These are phyloP conservation scores for Colletotrichum eleusines DNA, from an alignment of 2,329 filamentous ascomycete species.

Conservation along the genomic window DNA sequence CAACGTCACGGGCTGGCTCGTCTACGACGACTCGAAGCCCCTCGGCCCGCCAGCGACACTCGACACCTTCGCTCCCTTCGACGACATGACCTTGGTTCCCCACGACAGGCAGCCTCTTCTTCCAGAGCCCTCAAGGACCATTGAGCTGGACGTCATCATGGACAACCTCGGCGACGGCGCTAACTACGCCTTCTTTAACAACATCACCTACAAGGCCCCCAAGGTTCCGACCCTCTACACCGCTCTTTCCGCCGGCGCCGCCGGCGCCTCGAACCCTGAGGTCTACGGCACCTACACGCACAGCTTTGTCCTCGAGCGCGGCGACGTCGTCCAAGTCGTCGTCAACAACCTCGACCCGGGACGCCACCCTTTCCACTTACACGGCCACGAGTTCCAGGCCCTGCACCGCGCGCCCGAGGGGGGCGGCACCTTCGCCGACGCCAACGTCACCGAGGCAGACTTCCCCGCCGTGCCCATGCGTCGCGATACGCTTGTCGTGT, in stretches of 20 bases:
- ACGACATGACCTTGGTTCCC: constrained; percentile 80
- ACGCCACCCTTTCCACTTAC: constrained; percentile 82
- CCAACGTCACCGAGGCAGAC: constrained; percentile 57
- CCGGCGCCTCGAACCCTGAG: constrained; percentile 68
- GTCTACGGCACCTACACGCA: constrained; percentile 77
- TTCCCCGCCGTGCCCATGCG: constrained; percentile 71
- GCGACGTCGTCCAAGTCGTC: constrained; percentile 77
- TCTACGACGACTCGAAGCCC: constrained; percentile 63
- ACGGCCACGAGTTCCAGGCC: constrained; percentile 81
- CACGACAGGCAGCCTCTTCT: constrained; percentile 73
- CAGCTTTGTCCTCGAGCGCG: constrained; percentile 75
- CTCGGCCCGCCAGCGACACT: constrained; percentile 66
- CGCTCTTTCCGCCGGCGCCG: constrained; percentile 72
- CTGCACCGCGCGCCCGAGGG: constrained; percentile 71
- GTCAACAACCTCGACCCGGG: constrained; percentile 81
- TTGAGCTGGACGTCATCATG: constrained; percentile 73
- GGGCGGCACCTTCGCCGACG: constrained; percentile 65
- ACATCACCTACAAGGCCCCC: constrained; percentile 79
- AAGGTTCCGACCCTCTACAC: constrained; percentile 87
- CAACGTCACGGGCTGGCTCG: constrained; percentile 75
- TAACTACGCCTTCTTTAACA: constrained; percentile 77
- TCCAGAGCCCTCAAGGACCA: constrained; percentile 70
- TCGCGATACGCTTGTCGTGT: constrained; percentile 76
- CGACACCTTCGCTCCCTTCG: constrained; percentile 74
- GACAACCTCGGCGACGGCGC: constrained; percentile 72